Evolutionary conservation across 2,329 filamentous ascomycete species (phyloP).

Genomic region (Harringtonia lauricola): DNA sequence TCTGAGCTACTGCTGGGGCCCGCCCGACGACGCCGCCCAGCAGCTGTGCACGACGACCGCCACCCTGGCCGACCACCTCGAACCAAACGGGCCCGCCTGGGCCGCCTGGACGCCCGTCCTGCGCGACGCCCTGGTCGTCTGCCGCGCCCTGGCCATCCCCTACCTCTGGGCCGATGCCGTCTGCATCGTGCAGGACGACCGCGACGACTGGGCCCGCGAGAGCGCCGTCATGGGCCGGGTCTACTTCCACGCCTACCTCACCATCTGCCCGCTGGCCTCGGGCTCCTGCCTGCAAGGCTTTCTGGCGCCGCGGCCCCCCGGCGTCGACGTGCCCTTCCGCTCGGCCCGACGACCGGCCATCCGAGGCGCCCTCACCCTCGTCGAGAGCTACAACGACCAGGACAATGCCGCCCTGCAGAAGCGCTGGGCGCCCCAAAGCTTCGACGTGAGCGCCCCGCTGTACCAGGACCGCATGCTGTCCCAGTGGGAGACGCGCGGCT

Average conservation of each 20-base stretch:
- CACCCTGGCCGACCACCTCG: not conserved
- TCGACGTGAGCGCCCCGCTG: too few species aligned
- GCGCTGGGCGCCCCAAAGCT: too few species aligned
- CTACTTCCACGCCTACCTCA: conserved; percentile 1
- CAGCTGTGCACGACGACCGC: not conserved
- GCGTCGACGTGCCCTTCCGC: not conserved
- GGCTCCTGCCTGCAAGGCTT: not conserved
- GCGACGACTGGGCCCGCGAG: not conserved
- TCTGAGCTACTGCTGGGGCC: conserved; percentile 4
- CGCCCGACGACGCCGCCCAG: conserved; percentile 8
- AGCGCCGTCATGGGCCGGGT: not conserved
- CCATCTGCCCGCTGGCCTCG: conserved; percentile 1
- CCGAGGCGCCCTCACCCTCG: not conserved
- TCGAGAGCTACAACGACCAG: not conserved
- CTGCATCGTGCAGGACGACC: conserved; percentile 2
- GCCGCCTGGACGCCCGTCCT: not conserved
- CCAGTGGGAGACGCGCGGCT: not conserved
- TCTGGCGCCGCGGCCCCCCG: not conserved
- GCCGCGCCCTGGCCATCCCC: not conserved
- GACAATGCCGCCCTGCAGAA: not conserved
- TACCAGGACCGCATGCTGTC: not conserved
- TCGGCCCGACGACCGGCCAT: not conserved
- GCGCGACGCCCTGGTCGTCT: not conserved
- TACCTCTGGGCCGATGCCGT: conserved; percentile 20
- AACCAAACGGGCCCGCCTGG: not conserved